Percentiles rank a stretch among this genome's conserved stretches.
Conservation (phyloP, 169 alveolate genomes). For the Plasmodium falciparum region DNA sequence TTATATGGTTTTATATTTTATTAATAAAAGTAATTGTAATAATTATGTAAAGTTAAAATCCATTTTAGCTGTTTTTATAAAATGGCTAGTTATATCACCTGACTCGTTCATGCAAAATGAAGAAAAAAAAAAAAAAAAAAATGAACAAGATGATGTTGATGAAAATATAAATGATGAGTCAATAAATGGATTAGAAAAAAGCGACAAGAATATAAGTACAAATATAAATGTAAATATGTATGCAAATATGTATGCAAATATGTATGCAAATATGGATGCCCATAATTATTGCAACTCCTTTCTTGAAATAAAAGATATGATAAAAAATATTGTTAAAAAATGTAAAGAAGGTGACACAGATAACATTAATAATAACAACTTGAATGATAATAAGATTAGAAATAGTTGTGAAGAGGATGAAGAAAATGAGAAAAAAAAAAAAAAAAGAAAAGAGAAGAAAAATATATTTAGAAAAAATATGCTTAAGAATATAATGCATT, state of each 20-base stretch:
- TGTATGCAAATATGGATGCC: background rate
- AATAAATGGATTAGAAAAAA: background rate
- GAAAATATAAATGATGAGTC: background rate
- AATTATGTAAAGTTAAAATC: constrained; percentile 23
- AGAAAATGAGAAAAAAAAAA: background rate
- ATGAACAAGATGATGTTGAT: background rate
- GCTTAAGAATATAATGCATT: background rate
- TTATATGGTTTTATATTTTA: constrained; percentile 22
- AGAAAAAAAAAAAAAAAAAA: background rate
- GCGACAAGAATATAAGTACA: no score
- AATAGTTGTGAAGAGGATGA: background rate
- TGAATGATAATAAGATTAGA: background rate
- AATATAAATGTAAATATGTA: background rate
- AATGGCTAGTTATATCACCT: constrained; percentile 22
- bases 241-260: background rate
- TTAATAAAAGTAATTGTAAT: constrained; percentile 28
- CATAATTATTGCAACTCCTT: background rate
- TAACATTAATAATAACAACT: background rate
- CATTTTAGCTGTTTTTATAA: constrained; percentile 14
- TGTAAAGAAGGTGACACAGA: background rate
- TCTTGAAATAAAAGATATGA: no score
- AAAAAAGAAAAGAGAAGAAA: background rate
- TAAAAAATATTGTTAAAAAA: no score
- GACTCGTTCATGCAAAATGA: constrained; percentile 27
- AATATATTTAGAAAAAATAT: background rate